Evolutionary conservation across 139 green algal genomes (phyloP).

Genomic region (Auxenochlorella pyrenoidosa): DNA sequence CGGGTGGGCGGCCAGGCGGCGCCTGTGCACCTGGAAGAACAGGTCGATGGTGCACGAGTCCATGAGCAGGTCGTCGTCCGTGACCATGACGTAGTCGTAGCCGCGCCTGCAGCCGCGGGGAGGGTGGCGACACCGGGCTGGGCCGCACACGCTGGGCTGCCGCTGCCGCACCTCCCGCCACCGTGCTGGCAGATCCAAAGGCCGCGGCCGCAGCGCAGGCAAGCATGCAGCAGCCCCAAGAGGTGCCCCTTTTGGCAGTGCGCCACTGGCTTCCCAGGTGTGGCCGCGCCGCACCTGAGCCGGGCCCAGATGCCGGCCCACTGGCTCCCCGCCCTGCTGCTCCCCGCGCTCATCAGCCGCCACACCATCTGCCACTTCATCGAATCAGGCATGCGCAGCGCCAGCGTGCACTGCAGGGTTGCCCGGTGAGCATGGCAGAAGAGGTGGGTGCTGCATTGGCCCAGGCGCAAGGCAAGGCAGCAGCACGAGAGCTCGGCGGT

Average conservation of each 20-base stretch:
- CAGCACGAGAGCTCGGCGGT: too few species aligned
- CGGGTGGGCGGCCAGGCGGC: too few species aligned
- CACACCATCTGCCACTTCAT: conserved; percentile 36
- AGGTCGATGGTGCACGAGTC: conserved; percentile 22
- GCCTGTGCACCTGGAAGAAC: neutral
- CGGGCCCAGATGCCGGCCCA: conserved; percentile 4
- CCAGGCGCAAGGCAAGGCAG: too few species aligned
- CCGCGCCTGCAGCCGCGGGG: conserved; percentile 6
- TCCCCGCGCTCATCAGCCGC: neutral
- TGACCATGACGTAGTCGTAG: conserved; percentile 24
- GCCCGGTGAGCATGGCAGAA: neutral
- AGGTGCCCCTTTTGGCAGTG: neutral
- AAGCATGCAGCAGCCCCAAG: neutral
- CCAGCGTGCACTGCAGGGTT: conserved; percentile 26
- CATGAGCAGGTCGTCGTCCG: conserved; percentile 29
- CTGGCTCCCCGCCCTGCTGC: neutral
- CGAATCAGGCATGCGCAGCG: neutral
- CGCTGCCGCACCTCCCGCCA: too few species aligned
- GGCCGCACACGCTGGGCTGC: too few species aligned
- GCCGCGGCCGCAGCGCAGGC: neutral
- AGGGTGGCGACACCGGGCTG: too few species aligned
- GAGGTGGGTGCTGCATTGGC: too few species aligned
- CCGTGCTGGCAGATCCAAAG: neutral
- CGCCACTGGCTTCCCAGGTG: neutral
- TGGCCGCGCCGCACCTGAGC: neutral